A percentile compares a stretch with the other conserved stretches of the same genome.
Conservation (phyloP, 2,329 filamentous ascomycete species). For the Lanzia echinophila region DNA sequence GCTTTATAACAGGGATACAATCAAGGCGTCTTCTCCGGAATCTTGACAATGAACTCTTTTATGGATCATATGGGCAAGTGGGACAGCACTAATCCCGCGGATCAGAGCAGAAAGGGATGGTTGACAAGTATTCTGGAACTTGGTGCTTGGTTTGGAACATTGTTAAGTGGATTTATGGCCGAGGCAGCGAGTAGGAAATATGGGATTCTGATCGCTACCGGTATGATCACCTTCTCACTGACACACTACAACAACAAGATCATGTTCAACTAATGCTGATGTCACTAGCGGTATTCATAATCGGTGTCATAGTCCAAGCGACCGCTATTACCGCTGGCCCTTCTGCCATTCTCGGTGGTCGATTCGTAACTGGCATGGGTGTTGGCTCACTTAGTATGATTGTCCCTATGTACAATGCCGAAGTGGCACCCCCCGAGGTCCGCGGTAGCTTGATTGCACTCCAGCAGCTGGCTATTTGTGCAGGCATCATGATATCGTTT, state of each 20-base stretch:
- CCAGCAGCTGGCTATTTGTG: slow-evolving; percentile 56
- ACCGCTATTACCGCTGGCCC: slow-evolving; percentile 51
- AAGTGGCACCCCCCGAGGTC: slow-evolving; percentile 56
- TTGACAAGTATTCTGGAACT: slow-evolving; percentile 65
- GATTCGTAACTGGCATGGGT: slow-evolving; percentile 67
- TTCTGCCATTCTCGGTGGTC: slow-evolving; percentile 59
- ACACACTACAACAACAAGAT: not conserved
- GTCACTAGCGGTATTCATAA: slow-evolving; percentile 47
- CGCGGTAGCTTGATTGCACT: slow-evolving; percentile 58
- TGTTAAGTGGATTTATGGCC: slow-evolving; percentile 65
- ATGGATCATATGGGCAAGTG: slow-evolving; percentile 49
- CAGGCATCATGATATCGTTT: slow-evolving; percentile 49
- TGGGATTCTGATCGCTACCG: slow-evolving; percentile 57
- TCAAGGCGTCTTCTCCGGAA: slow-evolving; percentile 69
- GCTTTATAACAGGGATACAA: slow-evolving; percentile 50
- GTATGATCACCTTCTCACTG: slow-evolving; percentile 19
- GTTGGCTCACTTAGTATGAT: slow-evolving; percentile 65
- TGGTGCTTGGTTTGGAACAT: slow-evolving; percentile 68
- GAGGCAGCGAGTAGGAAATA: slow-evolving; percentile 64
- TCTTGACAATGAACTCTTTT: slow-evolving; percentile 52
- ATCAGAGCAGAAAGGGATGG: slow-evolving; percentile 52
- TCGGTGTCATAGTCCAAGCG: slow-evolving; percentile 64
- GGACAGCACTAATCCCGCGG: slow-evolving; percentile 38
- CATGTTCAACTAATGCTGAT: not conserved
- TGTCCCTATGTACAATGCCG: slow-evolving; percentile 46